Conservation (phyloP, 257 asterid species). For the Solanum lycopersicoides region DNA sequence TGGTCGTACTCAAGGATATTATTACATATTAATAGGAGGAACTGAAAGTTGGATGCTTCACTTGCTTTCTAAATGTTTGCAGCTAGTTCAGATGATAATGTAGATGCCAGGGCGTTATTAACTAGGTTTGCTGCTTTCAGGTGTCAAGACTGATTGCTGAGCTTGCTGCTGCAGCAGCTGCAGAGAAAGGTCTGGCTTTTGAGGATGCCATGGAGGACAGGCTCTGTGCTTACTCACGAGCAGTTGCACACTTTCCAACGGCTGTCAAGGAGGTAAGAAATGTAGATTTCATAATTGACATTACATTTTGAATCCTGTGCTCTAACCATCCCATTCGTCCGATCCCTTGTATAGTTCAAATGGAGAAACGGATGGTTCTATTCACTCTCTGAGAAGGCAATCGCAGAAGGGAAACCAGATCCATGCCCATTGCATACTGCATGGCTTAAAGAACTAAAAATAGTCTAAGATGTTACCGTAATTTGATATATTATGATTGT, state of each 20-base stretch:
- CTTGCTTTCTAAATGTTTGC: background rate
- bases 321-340: background rate
- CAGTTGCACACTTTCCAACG: constrained; percentile 92
- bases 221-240: constrained; percentile 84
- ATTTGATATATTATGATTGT: background rate
- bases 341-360: constrained; percentile 47
- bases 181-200: constrained; percentile 64
- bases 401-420: constrained; percentile 67
- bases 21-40: background rate
- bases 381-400: constrained; percentile 76
- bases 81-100: background rate
- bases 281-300: background rate
- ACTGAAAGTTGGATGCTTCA: background rate
- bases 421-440: constrained; percentile 91
- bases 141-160: constrained; percentile 72
- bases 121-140: constrained; percentile 21
- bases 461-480: constrained; percentile 24
- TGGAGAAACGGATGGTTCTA: constrained; percentile 99
- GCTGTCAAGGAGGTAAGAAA: constrained; percentile 89
- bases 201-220: constrained; percentile 77
- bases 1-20: background rate
- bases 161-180: constrained; percentile 79
- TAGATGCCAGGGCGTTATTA: background rate
- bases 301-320: background rate
- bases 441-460: constrained; percentile 87